A percentile compares a stretch with the other conserved stretches of the same genome.
Conservation (phyloP, 2,329 filamentous ascomycete species). For the Penicillium sp. region DNA sequence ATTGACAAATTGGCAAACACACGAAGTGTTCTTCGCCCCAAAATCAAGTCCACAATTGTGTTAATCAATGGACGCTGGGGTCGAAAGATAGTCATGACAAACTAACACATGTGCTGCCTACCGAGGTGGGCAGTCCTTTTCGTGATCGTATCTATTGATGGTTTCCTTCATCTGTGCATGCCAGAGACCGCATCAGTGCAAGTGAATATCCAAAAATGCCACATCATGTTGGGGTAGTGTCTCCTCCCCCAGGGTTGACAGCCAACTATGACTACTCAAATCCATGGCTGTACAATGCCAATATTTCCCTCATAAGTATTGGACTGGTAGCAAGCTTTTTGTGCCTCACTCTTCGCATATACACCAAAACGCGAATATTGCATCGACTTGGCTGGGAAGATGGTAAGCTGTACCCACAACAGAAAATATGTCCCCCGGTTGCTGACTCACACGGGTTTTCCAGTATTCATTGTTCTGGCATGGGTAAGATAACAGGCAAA, state of each 20-base stretch:
- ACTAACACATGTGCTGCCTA: too few relatives aligned
- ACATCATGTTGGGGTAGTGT: conserved; percentile 2
- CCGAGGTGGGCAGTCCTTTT: too few relatives aligned
- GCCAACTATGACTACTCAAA: conserved; percentile 14
- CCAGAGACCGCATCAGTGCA: too few relatives aligned
- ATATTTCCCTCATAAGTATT: conserved; percentile 7
- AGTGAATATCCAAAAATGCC: too few relatives aligned
- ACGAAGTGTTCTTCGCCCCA: too few relatives aligned
- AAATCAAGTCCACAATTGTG: too few relatives aligned
- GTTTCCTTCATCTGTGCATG: too few relatives aligned
- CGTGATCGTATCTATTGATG: too few relatives aligned
- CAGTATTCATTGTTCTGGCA: conserved; percentile 23
- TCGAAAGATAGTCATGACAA: too few relatives aligned
- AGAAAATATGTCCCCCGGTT: background rate
- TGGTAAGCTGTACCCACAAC: conserved; percentile 8
- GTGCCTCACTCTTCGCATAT: conserved; percentile 17
- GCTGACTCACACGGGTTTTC: conserved; percentile 1
- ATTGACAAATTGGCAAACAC: too few relatives aligned
- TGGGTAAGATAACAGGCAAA: conserved; percentile 17
- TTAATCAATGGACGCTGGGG: too few relatives aligned
- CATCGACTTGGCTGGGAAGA: conserved; percentile 25
- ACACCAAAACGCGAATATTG: conserved; percentile 15
- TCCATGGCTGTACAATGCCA: conserved; percentile 12
- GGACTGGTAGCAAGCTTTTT: conserved; percentile 11
- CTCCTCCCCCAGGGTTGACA: conserved; percentile 14